Evolutionary conservation across 2,329 filamentous ascomycete species (phyloP).

Genomic region (Penicillium decumbens): DNA sequence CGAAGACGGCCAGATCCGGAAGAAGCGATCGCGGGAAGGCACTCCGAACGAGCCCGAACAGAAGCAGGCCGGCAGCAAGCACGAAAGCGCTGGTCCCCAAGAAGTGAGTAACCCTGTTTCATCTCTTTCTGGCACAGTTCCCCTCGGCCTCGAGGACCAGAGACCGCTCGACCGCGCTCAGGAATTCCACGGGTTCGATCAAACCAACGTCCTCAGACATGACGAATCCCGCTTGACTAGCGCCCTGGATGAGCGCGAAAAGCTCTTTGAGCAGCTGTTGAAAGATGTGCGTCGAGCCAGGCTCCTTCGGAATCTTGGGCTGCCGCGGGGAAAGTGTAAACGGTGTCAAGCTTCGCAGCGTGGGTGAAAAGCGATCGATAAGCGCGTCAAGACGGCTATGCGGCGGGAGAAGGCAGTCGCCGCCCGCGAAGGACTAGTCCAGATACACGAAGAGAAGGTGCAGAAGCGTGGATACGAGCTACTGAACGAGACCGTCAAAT

Average conservation of each 20-base stretch:
- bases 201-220: background rate
- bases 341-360: background rate
- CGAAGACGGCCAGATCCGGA: slow-evolving; percentile 30
- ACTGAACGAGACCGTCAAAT: background rate
- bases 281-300: background rate
- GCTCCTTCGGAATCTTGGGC: background rate
- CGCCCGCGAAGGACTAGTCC: background rate
- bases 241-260: background rate
- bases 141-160: background rate
- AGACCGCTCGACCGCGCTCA: background rate
- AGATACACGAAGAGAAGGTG: background rate
- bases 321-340: background rate
- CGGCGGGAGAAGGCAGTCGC: background rate
- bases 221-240: background rate
- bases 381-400: background rate
- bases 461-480: background rate
- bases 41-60: slow-evolving; percentile 20
- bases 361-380: background rate
- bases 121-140: background rate
- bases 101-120: slow-evolving; percentile 6
- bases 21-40: slow-evolving; percentile 44
- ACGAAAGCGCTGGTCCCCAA: slow-evolving; percentile 4
- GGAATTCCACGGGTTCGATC: background rate
- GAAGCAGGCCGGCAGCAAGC: slow-evolving; percentile 6
- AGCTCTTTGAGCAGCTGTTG: background rate